phyloP scores from a whole-genome alignment of 2,329 filamentous ascomycete species.

The Cercospora sp. region DNA sequence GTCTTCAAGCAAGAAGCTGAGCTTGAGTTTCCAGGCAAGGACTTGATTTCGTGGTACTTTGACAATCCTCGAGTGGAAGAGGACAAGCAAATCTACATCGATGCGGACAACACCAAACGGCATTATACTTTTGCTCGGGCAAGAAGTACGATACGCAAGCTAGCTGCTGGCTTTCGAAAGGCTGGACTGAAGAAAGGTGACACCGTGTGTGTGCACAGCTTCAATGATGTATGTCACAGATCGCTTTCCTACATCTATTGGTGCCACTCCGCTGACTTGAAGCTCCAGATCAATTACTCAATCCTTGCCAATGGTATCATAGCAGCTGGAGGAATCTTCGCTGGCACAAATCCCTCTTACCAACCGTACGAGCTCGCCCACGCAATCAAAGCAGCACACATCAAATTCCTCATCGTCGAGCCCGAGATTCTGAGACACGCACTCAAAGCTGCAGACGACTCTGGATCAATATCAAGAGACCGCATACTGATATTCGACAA shows the following conservation, averaged over 20 bases:
- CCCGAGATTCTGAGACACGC: constrained; percentile 36
- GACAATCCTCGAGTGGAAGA: constrained; percentile 49
- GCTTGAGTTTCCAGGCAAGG: constrained; percentile 47
- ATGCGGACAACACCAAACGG: constrained; percentile 41
- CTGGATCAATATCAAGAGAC: constrained; percentile 37
- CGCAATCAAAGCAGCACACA: constrained; percentile 33
- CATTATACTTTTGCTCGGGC: constrained; percentile 50
- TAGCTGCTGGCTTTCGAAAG: constrained; percentile 53
- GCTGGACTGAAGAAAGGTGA: constrained; percentile 53
- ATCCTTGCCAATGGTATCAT: constrained; percentile 32
- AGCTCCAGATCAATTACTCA: constrained; percentile 25
- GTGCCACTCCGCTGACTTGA: neutral
- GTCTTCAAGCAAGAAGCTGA: constrained; percentile 23
- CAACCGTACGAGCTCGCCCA: constrained; percentile 38
- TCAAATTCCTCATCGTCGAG: constrained; percentile 37
- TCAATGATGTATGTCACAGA: constrained; percentile 42
- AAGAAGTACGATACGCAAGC: constrained; percentile 45
- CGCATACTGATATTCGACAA: constrained; percentile 47
- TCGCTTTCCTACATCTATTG: too few relatives aligned
- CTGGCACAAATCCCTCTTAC: constrained; percentile 41
- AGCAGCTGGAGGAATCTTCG: constrained; percentile 38
- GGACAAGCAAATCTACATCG: constrained; percentile 53
- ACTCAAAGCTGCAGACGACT: constrained; percentile 42
- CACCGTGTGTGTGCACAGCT: constrained; percentile 53
- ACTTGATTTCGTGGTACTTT: constrained; percentile 57